These are phyloP conservation scores for Tylopilus felleus DNA, from an alignment of 768 basidiomycete species.

Conservation along the genomic window DNA sequence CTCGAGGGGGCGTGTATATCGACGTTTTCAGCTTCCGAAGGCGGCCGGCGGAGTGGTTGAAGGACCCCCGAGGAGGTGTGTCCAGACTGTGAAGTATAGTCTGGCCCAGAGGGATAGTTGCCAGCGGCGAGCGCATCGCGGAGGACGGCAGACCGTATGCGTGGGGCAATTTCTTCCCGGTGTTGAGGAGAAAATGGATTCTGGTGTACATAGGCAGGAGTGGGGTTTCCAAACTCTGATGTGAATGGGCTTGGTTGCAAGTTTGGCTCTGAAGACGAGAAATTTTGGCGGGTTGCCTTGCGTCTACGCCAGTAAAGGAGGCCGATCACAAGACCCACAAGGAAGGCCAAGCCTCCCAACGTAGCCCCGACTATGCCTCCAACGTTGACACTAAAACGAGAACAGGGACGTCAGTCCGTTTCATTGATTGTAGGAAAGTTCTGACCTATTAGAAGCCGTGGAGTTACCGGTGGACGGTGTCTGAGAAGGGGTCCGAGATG, in stretches of 20 bases:
- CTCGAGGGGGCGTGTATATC: neutral
- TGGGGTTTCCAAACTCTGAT: neutral
- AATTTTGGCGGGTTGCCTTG: neutral
- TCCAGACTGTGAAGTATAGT: slow-evolving; percentile 2
- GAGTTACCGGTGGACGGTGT: neutral
- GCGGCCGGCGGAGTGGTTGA: slow-evolving; percentile 5
- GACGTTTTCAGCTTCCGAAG: neutral
- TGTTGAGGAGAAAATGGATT: neutral
- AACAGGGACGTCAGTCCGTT: neutral
- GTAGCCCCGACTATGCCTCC: slow-evolving; percentile 16
- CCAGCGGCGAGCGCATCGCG: slow-evolving; percentile 5
- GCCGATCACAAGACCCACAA: slow-evolving; percentile 1
- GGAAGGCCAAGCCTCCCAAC: slow-evolving; percentile 9
- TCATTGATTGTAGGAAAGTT: neutral
- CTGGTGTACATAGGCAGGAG: neutral
- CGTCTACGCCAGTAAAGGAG: slow-evolving; percentile 8
- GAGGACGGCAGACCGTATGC: slow-evolving; percentile 15
- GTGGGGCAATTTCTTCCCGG: neutral
- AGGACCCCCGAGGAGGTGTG: neutral
- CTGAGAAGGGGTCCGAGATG: neutral
- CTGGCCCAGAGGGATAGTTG: neutral
- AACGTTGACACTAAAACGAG: slow-evolving; percentile 8
- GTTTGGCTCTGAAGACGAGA: neutral
- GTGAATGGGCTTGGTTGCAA: slow-evolving; percentile 6
- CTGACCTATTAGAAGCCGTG: slow-evolving; percentile 9